A percentile compares a stretch with the other conserved stretches of the same genome.
phyloP scores from a whole-genome alignment of 371 early-diverging fungal genomes.

The Mortierella sp. region DNA sequence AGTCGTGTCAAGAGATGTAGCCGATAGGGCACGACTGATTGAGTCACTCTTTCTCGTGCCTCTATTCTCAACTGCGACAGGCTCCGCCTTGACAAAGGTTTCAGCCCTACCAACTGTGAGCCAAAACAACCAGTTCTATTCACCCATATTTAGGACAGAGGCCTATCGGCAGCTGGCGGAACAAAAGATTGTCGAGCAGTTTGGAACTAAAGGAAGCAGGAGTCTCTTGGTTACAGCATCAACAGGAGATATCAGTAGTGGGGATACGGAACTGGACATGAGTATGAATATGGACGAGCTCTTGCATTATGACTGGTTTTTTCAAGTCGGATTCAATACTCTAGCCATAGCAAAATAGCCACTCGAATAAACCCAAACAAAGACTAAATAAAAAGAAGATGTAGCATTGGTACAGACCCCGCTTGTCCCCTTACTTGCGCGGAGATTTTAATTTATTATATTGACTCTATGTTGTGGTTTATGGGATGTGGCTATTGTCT shows the following conservation, averaged over 20 bases:
- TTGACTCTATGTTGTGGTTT: neutral
- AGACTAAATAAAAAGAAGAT: no score
- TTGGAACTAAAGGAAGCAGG: slow-evolving; percentile 13
- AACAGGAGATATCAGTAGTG: neutral
- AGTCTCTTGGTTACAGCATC: neutral
- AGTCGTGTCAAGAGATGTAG: slow-evolving; percentile 27
- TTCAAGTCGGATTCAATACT: slow-evolving; percentile 46
- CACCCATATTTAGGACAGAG: slow-evolving; percentile 31
- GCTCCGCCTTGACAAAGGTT: neutral
- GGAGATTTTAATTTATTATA: neutral
- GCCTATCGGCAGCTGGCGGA: slow-evolving; percentile 13
- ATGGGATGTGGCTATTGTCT: slow-evolving; percentile 3
- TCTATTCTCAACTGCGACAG: neutral
- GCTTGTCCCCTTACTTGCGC: no score
- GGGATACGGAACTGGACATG: neutral
- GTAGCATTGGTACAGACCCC: no score
- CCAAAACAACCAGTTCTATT: slow-evolving; percentile 9
- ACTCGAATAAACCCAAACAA: neutral
- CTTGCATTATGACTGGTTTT: slow-evolving; percentile 24
- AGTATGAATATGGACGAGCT: neutral
- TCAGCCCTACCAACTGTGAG: neutral
- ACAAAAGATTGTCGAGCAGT: slow-evolving; percentile 23
- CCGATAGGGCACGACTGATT: slow-evolving; percentile 24
- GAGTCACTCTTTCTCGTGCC: slow-evolving; percentile 27
- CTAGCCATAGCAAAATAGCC: slow-evolving; percentile 12